Evolutionary conservation across 768 basidiomycete genomes (phyloP).

Genomic region (Hortiboletus flavorubellus): DNA sequence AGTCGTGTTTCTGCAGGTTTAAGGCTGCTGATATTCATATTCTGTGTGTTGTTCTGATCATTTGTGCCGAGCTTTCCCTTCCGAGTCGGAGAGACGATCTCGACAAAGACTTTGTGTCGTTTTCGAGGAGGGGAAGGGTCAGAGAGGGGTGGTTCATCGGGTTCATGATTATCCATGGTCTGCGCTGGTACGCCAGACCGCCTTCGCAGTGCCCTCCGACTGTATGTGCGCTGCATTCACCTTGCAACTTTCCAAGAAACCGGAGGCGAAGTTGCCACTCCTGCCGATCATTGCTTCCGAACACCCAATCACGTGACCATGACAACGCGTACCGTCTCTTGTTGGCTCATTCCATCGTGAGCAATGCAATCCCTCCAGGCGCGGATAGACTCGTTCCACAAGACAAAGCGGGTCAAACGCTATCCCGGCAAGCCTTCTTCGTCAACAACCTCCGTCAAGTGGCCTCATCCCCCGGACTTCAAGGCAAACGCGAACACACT

Average conservation of each 20-base stretch:
- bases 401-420: constrained; percentile 57
- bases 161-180: not conserved
- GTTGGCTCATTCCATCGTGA: not conserved
- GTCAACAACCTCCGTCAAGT: constrained; percentile 50
- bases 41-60: not conserved
- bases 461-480: constrained; percentile 70
- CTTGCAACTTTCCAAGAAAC: not conserved
- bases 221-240: constrained; percentile 37
- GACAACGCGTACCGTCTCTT: not conserved
- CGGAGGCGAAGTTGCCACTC: not conserved
- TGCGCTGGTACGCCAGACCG: constrained; percentile 1
- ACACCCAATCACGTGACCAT: constrained; percentile 9
- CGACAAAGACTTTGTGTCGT: constrained; percentile 31
- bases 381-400: constrained; percentile 67
- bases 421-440: constrained; percentile 46
- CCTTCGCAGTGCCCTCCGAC: constrained; percentile 24
- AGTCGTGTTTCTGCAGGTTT: not conserved
- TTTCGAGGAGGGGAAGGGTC: constrained; percentile 25
- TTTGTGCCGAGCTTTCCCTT: not conserved
- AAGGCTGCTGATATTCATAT: not conserved
- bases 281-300: not conserved
- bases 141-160: not conserved
- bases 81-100: constrained; percentile 23
- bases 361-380: constrained; percentile 50
- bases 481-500: constrained; percentile 70